Conservation (phyloP, 1,284 basidiomycete species). For the Clitocybe nebularis region DNA sequence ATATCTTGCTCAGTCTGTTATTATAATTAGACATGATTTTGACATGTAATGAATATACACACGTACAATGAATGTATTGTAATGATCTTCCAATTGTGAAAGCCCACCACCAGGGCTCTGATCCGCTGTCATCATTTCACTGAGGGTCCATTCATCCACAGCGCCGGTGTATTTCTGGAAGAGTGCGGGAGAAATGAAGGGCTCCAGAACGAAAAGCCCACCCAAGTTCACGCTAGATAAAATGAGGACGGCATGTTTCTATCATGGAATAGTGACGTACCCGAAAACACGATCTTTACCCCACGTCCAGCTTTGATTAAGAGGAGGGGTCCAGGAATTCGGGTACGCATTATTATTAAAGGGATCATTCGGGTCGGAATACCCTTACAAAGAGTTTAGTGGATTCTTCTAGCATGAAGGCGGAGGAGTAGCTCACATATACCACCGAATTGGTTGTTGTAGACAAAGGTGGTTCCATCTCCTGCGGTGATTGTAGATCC, state of each 20-base stretch:
- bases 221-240: slow-evolving; percentile 64
- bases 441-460: slow-evolving; percentile 70
- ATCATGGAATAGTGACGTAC: slow-evolving; percentile 35
- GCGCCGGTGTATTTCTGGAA: slow-evolving; percentile 67
- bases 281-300: slow-evolving; percentile 61
- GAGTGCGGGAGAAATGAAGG: slow-evolving; percentile 77
- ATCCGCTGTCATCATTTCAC: slow-evolving; percentile 58
- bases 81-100: slow-evolving; percentile 71
- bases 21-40: slow-evolving; percentile 4
- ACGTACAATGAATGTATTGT: slow-evolving; percentile 76
- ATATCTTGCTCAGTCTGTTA: slow-evolving; percentile 83
- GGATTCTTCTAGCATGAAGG: not conserved
- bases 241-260: too few relatives aligned
- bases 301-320: slow-evolving; percentile 71
- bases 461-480: slow-evolving; percentile 64
- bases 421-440: slow-evolving; percentile 50
- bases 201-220: slow-evolving; percentile 73
- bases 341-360: slow-evolving; percentile 69
- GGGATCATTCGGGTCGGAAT: slow-evolving; percentile 63
- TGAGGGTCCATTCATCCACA: slow-evolving; percentile 79
- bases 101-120: slow-evolving; percentile 57
- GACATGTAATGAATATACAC: slow-evolving; percentile 6
- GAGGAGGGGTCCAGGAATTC: slow-evolving; percentile 70
- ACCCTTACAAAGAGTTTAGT: slow-evolving; percentile 29
- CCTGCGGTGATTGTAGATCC: slow-evolving; percentile 61